These are phyloP conservation scores for Stemphylium vesicarium DNA, from an alignment of 2,329 filamentous ascomycete genomes.

Conservation along the genomic window DNA sequence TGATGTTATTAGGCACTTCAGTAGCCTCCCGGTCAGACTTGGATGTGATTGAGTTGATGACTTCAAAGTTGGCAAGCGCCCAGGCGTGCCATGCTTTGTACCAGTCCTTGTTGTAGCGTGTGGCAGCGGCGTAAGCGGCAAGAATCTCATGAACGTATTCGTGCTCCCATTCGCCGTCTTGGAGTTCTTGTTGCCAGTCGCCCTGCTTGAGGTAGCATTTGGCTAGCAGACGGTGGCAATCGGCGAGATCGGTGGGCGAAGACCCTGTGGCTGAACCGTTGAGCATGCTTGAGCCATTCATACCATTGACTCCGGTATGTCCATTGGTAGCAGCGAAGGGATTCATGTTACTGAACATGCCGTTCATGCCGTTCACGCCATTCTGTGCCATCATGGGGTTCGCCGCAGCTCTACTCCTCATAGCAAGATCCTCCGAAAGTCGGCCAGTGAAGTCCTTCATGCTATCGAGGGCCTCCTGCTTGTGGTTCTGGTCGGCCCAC, in stretches of 20 bases:
- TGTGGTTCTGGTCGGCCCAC: constrained; percentile 72
- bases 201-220: constrained; percentile 97
- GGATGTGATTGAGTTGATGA: constrained; percentile 81
- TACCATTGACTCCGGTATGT: constrained; percentile 57
- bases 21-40: constrained; percentile 66
- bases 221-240: constrained; percentile 75
- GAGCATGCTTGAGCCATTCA: constrained; percentile 44
- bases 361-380: constrained; percentile 53
- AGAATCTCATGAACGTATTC: constrained; percentile 87
- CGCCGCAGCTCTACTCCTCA: constrained; percentile 43
- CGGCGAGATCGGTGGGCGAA: constrained; percentile 53
- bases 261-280: constrained; percentile 33
- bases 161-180: constrained; percentile 87
- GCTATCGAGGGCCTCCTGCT: constrained; percentile 57
- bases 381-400: constrained; percentile 45
- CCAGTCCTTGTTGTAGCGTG: constrained; percentile 90
- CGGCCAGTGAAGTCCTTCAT: constrained; percentile 67
- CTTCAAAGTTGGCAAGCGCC: constrained; percentile 98
- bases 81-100: constrained; percentile 99
- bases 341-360: constrained; percentile 43
- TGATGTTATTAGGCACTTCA: constrained; percentile 68
- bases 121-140: constrained; percentile 88
- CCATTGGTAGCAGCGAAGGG: constrained; percentile 54
- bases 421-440: constrained; percentile 64
- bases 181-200: constrained; percentile 89